Evolutionary conservation across 169 alveolate species (phyloP).

Genomic region (Perkinsus marinus): DNA sequence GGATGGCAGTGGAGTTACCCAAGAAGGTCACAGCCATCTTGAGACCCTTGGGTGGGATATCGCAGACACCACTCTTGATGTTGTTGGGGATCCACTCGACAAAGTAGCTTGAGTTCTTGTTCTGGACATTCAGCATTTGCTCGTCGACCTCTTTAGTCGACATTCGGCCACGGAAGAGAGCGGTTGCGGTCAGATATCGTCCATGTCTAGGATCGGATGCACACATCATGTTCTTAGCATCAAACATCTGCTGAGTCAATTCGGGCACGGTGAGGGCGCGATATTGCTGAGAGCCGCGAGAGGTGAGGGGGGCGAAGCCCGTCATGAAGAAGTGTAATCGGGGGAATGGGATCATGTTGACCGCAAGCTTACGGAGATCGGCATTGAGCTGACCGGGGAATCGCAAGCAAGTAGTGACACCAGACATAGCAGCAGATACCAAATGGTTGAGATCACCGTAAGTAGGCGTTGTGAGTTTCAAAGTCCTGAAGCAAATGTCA

Average conservation of each 20-base stretch:
- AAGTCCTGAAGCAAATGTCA: slow-evolving; percentile 96
- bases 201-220: slow-evolving; percentile 99
- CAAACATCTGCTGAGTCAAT: slow-evolving; percentile 97
- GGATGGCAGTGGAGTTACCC: slow-evolving; percentile 89
- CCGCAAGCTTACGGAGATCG: slow-evolving; percentile 23
- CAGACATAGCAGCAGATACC: slow-evolving; percentile 93
- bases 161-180: slow-evolving; percentile 96
- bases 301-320: slow-evolving; percentile 94
- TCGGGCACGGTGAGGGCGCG: slow-evolving; percentile 97
- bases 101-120: slow-evolving; percentile 90
- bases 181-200: slow-evolving; percentile 93
- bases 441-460: slow-evolving; percentile 86
- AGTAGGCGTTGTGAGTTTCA: slow-evolving; percentile 93
- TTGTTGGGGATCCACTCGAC: slow-evolving; percentile 96
- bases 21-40: slow-evolving; percentile 88
- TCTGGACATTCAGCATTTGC: slow-evolving; percentile 89
- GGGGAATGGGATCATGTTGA: slow-evolving; percentile 93
- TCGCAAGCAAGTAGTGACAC: slow-evolving; percentile 90
- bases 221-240: slow-evolving; percentile 98
- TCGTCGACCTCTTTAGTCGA: slow-evolving; percentile 95
- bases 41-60: slow-evolving; percentile 89
- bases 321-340: slow-evolving; percentile 95
- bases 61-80: slow-evolving; percentile 75
- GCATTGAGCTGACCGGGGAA: slow-evolving; percentile 95
- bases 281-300: slow-evolving; percentile 95